Base-by-base conservation (phyloP, 768 basidiomycete species). In the Tulasnella sp. region DNA sequence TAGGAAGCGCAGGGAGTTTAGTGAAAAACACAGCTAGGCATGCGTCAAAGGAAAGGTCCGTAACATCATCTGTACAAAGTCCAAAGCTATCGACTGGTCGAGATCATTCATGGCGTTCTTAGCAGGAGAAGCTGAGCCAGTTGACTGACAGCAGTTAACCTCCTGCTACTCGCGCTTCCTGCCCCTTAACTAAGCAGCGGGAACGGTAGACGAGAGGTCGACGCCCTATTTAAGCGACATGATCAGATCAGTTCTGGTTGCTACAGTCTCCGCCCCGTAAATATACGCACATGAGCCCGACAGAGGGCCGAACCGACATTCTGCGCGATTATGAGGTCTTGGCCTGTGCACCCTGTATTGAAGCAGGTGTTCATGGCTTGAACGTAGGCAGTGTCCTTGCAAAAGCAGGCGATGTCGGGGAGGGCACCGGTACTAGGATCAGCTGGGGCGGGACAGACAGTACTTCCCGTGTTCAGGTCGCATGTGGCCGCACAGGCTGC, bases 401-500 rank as follows among this genome's bases (percentile, higher is more conserved):
- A 93, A 41, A 92, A 86, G 83, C 94, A 95, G 37, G 82, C 82
- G 83, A 89, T 86, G 16, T 46, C 37, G 37, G 37, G 37, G 37
- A 37, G 2, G 86, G 93, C 90, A 37, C 37, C 37, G 37, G 37
- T 37, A 31, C 84, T 85, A 22, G 48, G 48, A 9, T 54, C 24
- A 1, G 84, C 11, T 6, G 37, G 37, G 37, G 37, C 37, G 37
- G 37, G 37, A 18, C 77, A 18, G 86, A 93, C 94, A 80, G 81
- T 83, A 64, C 86, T 89, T n/a, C 86, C 12, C 5, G 50, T 41
- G 3, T 11, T 41, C 20, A 5, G 41, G 7, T 54, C 31, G 78
- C 80, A 81, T 4, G 79, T 1, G 2, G 34, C 24, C 0, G 76
- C 44, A 31, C 80, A 81, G 40, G 44, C 80, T 81, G 24, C 54